Base-by-base conservation (phyloP, 495 filamentous ascomycete genomes). In the Zalerion maritima region DNA sequence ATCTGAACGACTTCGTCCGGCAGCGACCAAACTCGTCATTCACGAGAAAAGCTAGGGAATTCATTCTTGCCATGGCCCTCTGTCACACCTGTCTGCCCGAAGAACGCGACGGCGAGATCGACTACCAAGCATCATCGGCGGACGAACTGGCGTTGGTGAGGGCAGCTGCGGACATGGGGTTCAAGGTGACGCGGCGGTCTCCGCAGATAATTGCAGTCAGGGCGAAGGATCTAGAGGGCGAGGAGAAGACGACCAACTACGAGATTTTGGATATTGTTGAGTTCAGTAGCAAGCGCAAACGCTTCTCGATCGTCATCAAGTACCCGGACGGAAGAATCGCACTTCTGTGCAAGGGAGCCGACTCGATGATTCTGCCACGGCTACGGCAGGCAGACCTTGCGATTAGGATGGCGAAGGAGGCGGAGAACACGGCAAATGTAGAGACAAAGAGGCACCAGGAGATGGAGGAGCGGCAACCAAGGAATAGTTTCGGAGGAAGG, bases 61-160 rank as follows among this genome's bases (percentile, higher is more conserved):
- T 93, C 38, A 69, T 94, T 2, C 60, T 94, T 19, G 75, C 76
- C 18, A 65, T 94, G 28, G 81, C 85, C 6, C 62, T 94, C 4
- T 94, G 85, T 46, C 85, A 94, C 48, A 91, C 85, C 5, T 92
- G 83, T 47, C 64, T 91, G 24, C 85, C 85, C 0, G 85, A 94
- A 46, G 64, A 54, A 5, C 56, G 67, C 5, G 54, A 67, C 41
- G 81, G 72, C 3, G 51, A 61, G 24, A 65, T 77, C 12, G 67
- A 73, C 6, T 92, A 76, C 47, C 83, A 91, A 51, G 78, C 84
- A 4, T 72, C 83, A 11, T 93, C 84, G n/a, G 84, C 84, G 0
- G 84, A 93, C 41, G 84, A 93, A 46, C 55, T 84, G 19, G 84
- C 84, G 5, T 58, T 93, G 24, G 79, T 91, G 2, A 59, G 65